Conservation (phyloP, 768 basidiomycete genomes). For the Boletus vinaceobasis region DNA sequence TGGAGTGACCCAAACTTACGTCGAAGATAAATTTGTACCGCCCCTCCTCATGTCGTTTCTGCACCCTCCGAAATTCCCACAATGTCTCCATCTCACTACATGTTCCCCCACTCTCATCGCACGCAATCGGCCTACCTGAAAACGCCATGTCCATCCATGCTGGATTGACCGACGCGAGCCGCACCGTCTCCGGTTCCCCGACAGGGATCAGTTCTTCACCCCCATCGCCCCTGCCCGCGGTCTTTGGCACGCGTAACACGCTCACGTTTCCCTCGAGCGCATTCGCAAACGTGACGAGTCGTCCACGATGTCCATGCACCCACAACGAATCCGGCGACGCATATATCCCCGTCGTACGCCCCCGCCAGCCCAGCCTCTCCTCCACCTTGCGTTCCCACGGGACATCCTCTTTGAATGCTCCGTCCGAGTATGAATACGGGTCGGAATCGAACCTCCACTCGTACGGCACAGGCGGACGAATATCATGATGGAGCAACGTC, state of each 20-base stretch:
- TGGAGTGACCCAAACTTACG: conserved; percentile 32
- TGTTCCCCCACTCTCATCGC: conserved; percentile 25
- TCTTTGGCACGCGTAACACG: conserved; percentile 35
- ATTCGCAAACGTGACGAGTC: conserved; percentile 44
- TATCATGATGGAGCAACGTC: conserved; percentile 52
- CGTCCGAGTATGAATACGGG: background rate
- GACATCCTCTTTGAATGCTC: conserved; percentile 46
- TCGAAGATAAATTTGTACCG: conserved; percentile 37
- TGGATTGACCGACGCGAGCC: conserved; percentile 44
- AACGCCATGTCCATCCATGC: conserved; percentile 61
- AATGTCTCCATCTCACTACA: conserved; percentile 44
- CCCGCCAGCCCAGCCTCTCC: conserved; percentile 68
- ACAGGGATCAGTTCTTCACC: conserved; percentile 25
- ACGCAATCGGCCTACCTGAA: conserved; percentile 42
- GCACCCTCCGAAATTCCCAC: conserved; percentile 49
- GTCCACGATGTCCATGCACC: conserved; percentile 48
- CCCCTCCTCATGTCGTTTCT: conserved; percentile 47
- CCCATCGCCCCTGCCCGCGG: background rate
- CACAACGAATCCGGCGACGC: conserved; percentile 41
- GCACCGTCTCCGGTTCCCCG: conserved; percentile 32
- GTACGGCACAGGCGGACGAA: conserved; percentile 47
- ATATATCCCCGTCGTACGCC: conserved; percentile 66
- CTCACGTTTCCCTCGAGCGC: conserved; percentile 37
- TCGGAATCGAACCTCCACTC: conserved; percentile 44
- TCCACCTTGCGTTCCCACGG: conserved; percentile 62